Base-by-base conservation (phyloP, 345 rosid species). In the Noccaea caerulescens region DNA sequence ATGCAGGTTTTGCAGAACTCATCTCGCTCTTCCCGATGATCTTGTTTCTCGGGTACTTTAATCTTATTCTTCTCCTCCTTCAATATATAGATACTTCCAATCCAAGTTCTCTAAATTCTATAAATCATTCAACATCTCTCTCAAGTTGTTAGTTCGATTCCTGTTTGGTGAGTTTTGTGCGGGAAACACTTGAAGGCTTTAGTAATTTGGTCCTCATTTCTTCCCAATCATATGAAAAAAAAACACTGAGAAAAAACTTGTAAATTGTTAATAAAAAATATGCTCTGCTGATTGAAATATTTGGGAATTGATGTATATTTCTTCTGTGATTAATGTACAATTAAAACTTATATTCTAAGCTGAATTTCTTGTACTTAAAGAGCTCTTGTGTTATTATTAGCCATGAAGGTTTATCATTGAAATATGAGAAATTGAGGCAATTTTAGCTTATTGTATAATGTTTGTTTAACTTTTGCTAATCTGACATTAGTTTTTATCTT, bases 1-100 rank as follows among this genome's bases (percentile, higher is more conserved):
- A 77, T 92, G 98, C 95, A 90, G 84, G 85, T 87, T 79, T 56
- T 92, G 98, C 55, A 80, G 76, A 68, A 88, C 98, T 73, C 96
- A 90, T 80, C 83, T 92, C 4, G 93, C 98, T 69, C 85, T 84
- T 72, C 87, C 82, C 42, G 70, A 79, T 67, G 91, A 92, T 71
- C 82, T 92, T 63, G 77, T 83, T 55, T 90, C 96, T 37, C 68
- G 68, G 86, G 98, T 90, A 81, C 57, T 58, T 11, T 16, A 14
- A 8, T 13, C 27, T 25, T 25, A 25, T 25, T 2, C 27, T 37
- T 20, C n/a, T 47, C 44, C 10, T 10, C 18, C 9, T 13, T 49
- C 1, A n/a, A 2, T 33, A 9, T 30, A 9, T 18, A 53, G 0
- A 34, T 55, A 6, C 10, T 23, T 11, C n/a, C 1, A 64, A 56